Percentiles rank a stretch among this genome's conserved stretches.
These are phyloP conservation scores for Fusarium cyanostomum DNA, from an alignment of 2,329 filamentous ascomycete genomes.

Conservation along the genomic window DNA sequence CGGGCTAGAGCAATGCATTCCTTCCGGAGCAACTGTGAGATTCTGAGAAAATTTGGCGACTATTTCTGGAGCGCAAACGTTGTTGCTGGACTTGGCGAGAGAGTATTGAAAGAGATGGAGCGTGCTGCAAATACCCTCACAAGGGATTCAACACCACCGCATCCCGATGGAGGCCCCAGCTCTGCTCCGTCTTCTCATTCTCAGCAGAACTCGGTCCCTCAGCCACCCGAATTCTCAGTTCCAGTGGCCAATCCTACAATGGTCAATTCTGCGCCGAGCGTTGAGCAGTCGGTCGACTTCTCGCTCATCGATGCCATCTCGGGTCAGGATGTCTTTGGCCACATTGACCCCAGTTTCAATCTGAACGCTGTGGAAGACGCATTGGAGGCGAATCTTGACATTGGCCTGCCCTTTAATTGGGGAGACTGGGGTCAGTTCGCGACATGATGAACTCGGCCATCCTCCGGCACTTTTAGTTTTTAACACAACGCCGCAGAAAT, in stretches of 20 bases:
- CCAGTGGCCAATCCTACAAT: conserved; percentile 40
- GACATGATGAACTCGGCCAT: conserved; percentile 22
- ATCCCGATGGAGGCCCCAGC: conserved; percentile 33
- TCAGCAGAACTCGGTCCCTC: conserved; percentile 5
- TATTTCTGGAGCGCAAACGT: conserved; percentile 67
- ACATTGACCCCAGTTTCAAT: conserved; percentile 65
- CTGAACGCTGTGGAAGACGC: conserved; percentile 63
- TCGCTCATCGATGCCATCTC: conserved; percentile 55
- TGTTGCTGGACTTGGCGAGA: conserved; percentile 63
- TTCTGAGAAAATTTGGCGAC: conserved; percentile 62
- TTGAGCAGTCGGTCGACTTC: conserved; percentile 53
- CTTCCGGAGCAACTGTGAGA: conserved; percentile 64
- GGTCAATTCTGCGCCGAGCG: conserved; percentile 40
- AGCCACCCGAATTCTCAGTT: conserved; percentile 26
- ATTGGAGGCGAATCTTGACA: conserved; percentile 64
- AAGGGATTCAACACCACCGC: conserved; percentile 46
- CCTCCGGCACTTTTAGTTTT: no score
- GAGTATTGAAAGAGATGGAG: conserved; percentile 66
- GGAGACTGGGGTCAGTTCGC: conserved; percentile 54
- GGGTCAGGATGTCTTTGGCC: conserved; percentile 63
- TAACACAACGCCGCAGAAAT: background rate
- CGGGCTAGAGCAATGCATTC: conserved; percentile 62
- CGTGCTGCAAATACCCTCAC: conserved; percentile 60
- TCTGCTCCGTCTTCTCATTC: conserved; percentile 31
- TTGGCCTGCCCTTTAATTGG: conserved; percentile 64